Percentiles rank a stretch among this genome's conserved stretches.
Conservation (phyloP, 1,139 yeast species). For the Magnusiomyces fungicola region DNA sequence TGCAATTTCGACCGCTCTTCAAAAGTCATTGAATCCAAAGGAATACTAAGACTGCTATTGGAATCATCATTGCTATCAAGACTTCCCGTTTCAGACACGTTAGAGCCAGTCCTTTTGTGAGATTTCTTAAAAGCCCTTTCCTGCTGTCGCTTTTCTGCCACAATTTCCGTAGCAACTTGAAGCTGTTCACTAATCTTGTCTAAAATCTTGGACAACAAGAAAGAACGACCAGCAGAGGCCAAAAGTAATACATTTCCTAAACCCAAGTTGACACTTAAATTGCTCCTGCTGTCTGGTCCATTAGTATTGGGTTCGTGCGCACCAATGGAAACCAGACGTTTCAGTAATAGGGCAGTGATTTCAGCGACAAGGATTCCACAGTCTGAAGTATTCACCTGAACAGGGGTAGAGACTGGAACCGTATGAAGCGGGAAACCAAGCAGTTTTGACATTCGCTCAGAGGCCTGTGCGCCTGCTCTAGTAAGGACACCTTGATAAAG, state of each 20-base stretch:
- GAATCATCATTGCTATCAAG: too few species aligned
- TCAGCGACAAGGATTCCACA: conserved; percentile 68
- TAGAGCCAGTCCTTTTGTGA: too few species aligned
- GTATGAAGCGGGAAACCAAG: conserved; percentile 16
- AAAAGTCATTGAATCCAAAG: too few species aligned
- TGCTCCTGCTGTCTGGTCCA: too few species aligned
- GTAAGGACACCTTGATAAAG: conserved; percentile 36
- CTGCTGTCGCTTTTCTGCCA: neutral
- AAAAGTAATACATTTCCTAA: conserved; percentile 33
- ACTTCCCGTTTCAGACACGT: too few species aligned
- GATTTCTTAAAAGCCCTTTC: too few species aligned
- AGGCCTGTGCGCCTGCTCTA: conserved; percentile 21
- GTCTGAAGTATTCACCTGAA: conserved; percentile 67
- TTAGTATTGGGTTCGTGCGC: too few species aligned
- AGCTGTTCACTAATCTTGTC: conserved; percentile 19
- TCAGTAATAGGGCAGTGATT: conserved; percentile 37
- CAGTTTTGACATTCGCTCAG: conserved; percentile 29
- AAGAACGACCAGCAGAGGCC: conserved; percentile 41
- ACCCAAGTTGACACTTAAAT: conserved; percentile 32
- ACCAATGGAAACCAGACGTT: conserved; percentile 32
- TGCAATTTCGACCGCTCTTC: too few species aligned
- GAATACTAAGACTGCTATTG: too few species aligned
- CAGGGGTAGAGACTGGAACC: conserved; percentile 48
- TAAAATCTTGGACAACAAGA: conserved; percentile 34
- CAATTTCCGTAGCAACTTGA: neutral